Conservation (phyloP, 2,329 filamentous ascomycete genomes). For the Huntiella bhutanensis region DNA sequence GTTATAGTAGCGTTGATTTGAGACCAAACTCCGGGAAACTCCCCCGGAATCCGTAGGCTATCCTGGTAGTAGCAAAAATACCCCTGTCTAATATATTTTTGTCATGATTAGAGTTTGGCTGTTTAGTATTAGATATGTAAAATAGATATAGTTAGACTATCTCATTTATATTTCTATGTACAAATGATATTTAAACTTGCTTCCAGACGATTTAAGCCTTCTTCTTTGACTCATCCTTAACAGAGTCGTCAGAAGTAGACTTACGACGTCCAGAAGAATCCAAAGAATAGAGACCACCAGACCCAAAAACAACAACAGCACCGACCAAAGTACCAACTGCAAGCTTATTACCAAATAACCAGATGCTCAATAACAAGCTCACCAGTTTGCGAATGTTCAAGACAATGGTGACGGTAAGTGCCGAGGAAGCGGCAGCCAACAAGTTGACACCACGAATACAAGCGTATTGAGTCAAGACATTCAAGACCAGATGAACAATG, state of each 20-base stretch:
- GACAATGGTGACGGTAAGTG: conserved; percentile 89
- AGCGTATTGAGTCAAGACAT: conserved; percentile 78
- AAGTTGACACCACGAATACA: conserved; percentile 94
- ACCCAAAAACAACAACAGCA: conserved; percentile 70
- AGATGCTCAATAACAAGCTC: conserved; percentile 77
- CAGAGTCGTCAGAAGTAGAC: neutral
- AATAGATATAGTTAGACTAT: no score
- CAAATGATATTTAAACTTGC: neutral
- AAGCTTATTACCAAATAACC: conserved; percentile 78
- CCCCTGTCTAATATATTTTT: no score
- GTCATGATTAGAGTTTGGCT: no score
- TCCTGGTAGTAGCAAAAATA: no score
- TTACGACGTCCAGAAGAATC: conserved; percentile 27
- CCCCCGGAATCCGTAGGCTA: no score
- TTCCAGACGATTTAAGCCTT: neutral
- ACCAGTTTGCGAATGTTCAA: conserved; percentile 89
- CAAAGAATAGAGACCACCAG: conserved; percentile 77
- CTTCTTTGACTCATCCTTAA: conserved; percentile 9
- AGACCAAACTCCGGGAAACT: no score
- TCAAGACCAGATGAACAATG: conserved; percentile 50
- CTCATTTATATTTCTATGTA: neutral
- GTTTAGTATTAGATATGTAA: neutral
- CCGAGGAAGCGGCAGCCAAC: conserved; percentile 73
- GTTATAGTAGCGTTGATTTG: no score
- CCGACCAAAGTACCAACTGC: conserved; percentile 60